phyloP scores from a whole-genome alignment of 2,329 filamentous ascomycete genomes.

The Trichoderma koningiopsis region DNA sequence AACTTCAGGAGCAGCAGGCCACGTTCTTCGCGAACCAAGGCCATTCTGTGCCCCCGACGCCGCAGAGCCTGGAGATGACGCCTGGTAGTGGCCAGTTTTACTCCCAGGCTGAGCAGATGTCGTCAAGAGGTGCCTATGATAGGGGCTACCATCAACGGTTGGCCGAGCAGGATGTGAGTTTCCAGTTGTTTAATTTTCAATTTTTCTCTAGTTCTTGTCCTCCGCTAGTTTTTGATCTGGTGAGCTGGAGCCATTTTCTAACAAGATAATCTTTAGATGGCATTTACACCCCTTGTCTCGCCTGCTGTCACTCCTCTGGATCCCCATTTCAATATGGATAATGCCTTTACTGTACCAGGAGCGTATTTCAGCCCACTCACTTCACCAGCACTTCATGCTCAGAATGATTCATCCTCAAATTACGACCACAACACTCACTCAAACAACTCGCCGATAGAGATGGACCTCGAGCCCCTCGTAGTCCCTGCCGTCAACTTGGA shows the following conservation, averaged over 20 bases:
- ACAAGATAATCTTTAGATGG: conserved; percentile 52
- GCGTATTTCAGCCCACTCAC: conserved; percentile 83
- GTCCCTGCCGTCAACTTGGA: conserved; percentile 49
- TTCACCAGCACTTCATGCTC: conserved; percentile 76
- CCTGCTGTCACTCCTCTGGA: conserved; percentile 83
- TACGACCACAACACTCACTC: conserved; percentile 50
- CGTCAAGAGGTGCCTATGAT: conserved; percentile 65
- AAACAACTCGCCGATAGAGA: conserved; percentile 59
- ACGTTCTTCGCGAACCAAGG: conserved; percentile 58
- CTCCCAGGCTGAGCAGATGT: conserved; percentile 55
- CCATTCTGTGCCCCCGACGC: conserved; percentile 73
- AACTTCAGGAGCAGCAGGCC: conserved; percentile 59
- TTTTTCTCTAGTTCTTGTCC: neutral
- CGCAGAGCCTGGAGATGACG: conserved; percentile 78
- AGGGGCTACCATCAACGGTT: conserved; percentile 62
- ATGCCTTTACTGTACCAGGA: conserved; percentile 63
- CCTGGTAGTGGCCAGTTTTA: conserved; percentile 61
- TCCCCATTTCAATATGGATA: conserved; percentile 64
- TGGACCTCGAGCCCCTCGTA: conserved; percentile 53
- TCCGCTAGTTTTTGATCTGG: neutral
- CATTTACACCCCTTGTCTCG: conserved; percentile 79
- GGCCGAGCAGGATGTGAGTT: conserved; percentile 68
- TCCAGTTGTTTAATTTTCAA: no score
- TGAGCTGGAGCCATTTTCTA: neutral
- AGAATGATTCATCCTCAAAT: conserved; percentile 55